phyloP scores from a whole-genome alignment of 2,329 filamentous ascomycete species.

The Sporothrix dimorphospora region DNA sequence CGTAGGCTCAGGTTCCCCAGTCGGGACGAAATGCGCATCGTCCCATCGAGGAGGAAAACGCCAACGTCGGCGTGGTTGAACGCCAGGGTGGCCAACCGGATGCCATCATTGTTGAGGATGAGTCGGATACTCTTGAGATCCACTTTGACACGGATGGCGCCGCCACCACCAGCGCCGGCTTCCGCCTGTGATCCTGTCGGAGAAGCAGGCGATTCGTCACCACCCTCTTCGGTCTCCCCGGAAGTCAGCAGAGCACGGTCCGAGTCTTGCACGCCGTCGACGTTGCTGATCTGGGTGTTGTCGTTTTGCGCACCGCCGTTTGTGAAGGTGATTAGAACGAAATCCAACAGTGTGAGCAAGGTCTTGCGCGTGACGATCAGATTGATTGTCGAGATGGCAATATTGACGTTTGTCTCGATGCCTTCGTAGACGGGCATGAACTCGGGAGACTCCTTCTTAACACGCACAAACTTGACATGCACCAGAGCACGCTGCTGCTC shows the following conservation, averaged over 20 bases:
- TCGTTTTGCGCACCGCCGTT: constrained; percentile 53
- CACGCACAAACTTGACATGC: constrained; percentile 83
- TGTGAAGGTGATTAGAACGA: constrained; percentile 90
- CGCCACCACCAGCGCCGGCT: constrained; percentile 48
- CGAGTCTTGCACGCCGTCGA: constrained; percentile 36
- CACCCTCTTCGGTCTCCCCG: neutral
- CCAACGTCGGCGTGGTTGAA: constrained; percentile 91
- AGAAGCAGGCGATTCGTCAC: constrained; percentile 38
- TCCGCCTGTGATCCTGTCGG: neutral
- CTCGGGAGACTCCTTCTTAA: constrained; percentile 89
- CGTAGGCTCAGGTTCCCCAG: constrained; percentile 86
- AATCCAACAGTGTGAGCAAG: constrained; percentile 88
- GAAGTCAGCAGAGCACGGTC: neutral
- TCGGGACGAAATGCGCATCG: constrained; percentile 84
- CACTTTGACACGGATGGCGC: constrained; percentile 90
- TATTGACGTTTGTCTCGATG: constrained; percentile 89
- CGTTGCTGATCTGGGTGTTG: constrained; percentile 43
- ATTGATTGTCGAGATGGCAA: constrained; percentile 93
- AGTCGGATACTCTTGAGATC: constrained; percentile 91
- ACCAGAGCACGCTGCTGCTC: constrained; percentile 80
- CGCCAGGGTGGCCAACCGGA: constrained; percentile 87
- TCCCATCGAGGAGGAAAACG: constrained; percentile 81
- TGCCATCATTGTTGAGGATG: constrained; percentile 96
- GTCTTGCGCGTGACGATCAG: constrained; percentile 92
- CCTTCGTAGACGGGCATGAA: constrained; percentile 91